Conservation (phyloP, 257 asterid species). For the Leonotis leonurus region DNA sequence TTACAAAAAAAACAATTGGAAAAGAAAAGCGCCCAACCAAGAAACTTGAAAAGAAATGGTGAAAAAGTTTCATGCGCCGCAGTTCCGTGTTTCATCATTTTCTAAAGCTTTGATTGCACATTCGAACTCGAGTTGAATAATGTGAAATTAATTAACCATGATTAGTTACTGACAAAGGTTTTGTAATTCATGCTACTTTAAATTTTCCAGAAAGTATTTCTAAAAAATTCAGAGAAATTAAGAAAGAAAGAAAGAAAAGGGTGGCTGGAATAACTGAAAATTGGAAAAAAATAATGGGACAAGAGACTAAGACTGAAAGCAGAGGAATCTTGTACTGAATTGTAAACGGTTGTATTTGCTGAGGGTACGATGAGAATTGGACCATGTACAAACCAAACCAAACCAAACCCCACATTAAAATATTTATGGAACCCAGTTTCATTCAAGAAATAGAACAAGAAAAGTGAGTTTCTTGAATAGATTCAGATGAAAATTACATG, state of each 20-base stretch:
- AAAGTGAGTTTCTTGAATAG: neutral
- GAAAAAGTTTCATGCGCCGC: slow-evolving; percentile 6
- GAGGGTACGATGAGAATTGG: slow-evolving; percentile 1
- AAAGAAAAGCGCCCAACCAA: neutral
- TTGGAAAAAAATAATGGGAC: neutral
- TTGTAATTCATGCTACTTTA: neutral
- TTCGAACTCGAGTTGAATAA: neutral
- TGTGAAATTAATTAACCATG: neutral
- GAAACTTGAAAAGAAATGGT: neutral
- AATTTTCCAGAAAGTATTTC: neutral
- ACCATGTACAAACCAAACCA: neutral
- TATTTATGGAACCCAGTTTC: neutral
- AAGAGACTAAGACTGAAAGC: neutral
- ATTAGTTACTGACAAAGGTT: neutral
- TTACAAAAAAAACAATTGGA: neutral
- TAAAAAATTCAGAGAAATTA: neutral
- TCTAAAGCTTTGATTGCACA: neutral
- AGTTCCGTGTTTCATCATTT: neutral
- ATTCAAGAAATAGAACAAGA: neutral
- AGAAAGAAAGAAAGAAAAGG: neutral
- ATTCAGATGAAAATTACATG: neutral
- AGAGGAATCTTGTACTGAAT: neutral
- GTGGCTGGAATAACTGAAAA: neutral
- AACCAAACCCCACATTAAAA: neutral
- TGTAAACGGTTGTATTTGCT: neutral